Base-by-base conservation (phyloP, 108 stramenopile species). In the Nitzschia putrida region DNA sequence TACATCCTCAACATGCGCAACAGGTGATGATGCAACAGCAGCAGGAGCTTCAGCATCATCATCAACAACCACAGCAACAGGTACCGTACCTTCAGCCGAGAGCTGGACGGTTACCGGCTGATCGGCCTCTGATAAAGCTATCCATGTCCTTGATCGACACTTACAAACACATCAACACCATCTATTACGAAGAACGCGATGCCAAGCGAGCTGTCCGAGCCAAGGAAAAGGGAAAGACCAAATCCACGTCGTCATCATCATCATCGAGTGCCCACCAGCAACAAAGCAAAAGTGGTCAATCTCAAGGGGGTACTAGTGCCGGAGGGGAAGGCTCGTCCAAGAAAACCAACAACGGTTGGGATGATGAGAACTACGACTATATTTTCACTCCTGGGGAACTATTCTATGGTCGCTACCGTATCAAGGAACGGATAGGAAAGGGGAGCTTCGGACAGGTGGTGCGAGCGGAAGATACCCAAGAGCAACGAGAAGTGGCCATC, bases 331-430 rank as follows among this genome's bases (percentile, higher is more conserved):
- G 47, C 18, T 76, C 81, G 61, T 64, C 58, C 38, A 81, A 83
- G 11, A 75, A 73, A 13, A 86, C 89, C 73, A 89, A 94, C 70
- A 70, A 95, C 75, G 96, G 96, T n/a, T 97, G 86, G 88, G 98
- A 99, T 69, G 98, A 99, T 72, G 96, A 99, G 40, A 89, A 99
- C 59, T 97, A 88, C 75, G 97, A 99, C 63, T 99, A 99, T 76
- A 95, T 97, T 53, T 56, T 98, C 10, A 82, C 82, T 7, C 61
- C 81, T 29, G 90, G 90, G 8, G 97, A 99, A 73, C 44, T 88
- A 20, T 84, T 98, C 57, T 74, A 84, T 47, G 80, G 79, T 39
- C 85, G 96, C 16, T 99, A 99, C 77, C 61, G 78, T 44, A 79
- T 99, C 38, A 88, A 92, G 66, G 91, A 97, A 74, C 81, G 92